Evolutionary conservation across 2,329 filamentous ascomycete species (phyloP).

Genomic region (Rutstroemia sp.): DNA sequence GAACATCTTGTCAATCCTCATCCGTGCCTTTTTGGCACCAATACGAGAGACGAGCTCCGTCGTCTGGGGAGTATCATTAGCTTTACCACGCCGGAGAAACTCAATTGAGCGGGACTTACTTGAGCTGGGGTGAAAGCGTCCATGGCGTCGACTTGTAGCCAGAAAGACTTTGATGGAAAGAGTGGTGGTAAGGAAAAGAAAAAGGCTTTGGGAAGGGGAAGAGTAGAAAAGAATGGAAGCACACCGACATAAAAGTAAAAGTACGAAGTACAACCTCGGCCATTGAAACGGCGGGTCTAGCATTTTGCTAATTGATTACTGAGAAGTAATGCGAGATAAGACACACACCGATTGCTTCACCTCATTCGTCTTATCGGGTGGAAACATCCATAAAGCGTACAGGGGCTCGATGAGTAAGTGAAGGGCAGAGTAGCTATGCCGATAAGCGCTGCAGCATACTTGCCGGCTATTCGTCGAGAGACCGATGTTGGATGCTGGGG

Average conservation of each 20-base stretch:
- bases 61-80: slow-evolving; percentile 30
- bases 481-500: background rate
- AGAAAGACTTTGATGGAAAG: background rate
- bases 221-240: background rate
- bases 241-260: background rate
- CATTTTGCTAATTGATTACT: background rate
- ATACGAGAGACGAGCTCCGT: slow-evolving; percentile 42
- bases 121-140: slow-evolving; percentile 38
- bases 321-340: background rate
- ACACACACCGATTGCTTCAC: background rate
- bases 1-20: slow-evolving; percentile 46
- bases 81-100: background rate
- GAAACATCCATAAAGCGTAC: background rate
- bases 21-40: slow-evolving; percentile 45
- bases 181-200: background rate
- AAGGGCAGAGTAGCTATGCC: background rate
- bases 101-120: background rate
- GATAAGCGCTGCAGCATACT: background rate
- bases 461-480: background rate
- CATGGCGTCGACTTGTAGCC: slow-evolving; percentile 13
- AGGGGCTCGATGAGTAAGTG: background rate
- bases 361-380: background rate
- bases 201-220: background rate
- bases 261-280: background rate
- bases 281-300: background rate